These are phyloP conservation scores for Cladosporium sp. DNA, from an alignment of 2,329 filamentous ascomycete genomes.

Conservation along the genomic window DNA sequence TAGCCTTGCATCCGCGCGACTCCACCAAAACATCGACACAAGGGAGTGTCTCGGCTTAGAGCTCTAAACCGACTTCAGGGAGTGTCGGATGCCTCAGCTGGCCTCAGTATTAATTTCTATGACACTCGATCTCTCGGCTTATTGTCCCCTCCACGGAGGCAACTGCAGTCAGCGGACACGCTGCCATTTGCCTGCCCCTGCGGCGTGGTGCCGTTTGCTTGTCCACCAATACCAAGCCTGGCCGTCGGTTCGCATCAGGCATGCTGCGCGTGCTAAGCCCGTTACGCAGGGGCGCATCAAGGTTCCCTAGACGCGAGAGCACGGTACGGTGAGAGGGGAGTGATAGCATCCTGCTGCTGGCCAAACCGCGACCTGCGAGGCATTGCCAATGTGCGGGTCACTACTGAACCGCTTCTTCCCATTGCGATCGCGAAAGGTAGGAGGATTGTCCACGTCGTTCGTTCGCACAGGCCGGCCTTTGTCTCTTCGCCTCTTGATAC, in stretches of 20 bases:
- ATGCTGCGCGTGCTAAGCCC: constrained; percentile 11
- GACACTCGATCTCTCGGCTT: constrained; percentile 18
- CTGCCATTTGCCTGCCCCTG: background rate
- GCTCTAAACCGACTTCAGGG: constrained; percentile 5
- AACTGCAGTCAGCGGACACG: constrained; percentile 2
- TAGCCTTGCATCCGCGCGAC: background rate
- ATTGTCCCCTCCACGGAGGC: background rate
- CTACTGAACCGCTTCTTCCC: constrained; percentile 6
- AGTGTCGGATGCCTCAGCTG: background rate
- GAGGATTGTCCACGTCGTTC: background rate
- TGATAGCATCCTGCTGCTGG: background rate
- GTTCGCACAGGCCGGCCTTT: background rate
- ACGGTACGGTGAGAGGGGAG: constrained; percentile 14
- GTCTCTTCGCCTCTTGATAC: background rate
- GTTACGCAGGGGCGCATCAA: constrained; percentile 16
- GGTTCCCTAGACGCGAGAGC: constrained; percentile 1
- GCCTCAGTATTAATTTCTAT: background rate
- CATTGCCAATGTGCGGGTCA: constrained; percentile 3
- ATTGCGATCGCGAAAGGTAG: background rate
- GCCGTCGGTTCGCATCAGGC: constrained; percentile 1
- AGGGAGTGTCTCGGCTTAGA: constrained; percentile 6
- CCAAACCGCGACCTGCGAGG: background rate
- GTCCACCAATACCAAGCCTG: constrained; percentile 3
- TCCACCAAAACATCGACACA: background rate
- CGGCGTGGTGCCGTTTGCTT: background rate